These are phyloP conservation scores for Paramecium caudatum DNA, from an alignment of 73 alveolate genomes.

Conservation along the genomic window DNA sequence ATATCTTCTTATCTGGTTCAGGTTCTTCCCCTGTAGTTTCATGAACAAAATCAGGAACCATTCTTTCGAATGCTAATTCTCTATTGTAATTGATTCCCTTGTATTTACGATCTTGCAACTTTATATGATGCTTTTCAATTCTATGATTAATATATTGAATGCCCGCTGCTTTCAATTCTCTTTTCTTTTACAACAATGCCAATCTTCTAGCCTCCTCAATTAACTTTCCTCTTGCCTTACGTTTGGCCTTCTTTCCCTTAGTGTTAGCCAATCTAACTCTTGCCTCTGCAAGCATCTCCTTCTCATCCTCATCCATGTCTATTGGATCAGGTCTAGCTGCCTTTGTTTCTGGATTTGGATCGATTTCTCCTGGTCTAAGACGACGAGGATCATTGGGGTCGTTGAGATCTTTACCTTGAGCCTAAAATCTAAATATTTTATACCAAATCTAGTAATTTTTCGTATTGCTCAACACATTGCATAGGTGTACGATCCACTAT, in stretches of 20 bases:
- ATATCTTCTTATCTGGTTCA: conserved; percentile 81
- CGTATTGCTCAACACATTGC: conserved; percentile 99
- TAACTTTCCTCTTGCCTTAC: conserved; percentile 99
- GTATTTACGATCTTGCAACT: conserved; percentile 83
- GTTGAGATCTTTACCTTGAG: conserved; percentile 97
- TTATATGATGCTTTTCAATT: conserved; percentile 75
- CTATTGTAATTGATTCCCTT: conserved; percentile 95
- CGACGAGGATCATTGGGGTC: conserved; percentile 98
- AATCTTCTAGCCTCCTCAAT: conserved; percentile 99
- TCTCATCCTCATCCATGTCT: conserved; percentile 99
- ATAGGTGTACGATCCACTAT: conserved; percentile 99
- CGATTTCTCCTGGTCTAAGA: conserved; percentile 99
- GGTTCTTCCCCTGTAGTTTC: conserved; percentile 85
- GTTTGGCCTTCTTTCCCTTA: conserved; percentile 99
- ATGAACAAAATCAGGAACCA: conserved; percentile 92
- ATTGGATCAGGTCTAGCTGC: conserved; percentile 99
- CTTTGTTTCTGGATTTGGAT: conserved; percentile 99
- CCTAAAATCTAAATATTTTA: conserved; percentile 66
- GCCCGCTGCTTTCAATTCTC: conserved; percentile 99
- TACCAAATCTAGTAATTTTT: conserved; percentile 95
- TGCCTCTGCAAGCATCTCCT: conserved; percentile 99
- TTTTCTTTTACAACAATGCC: conserved; percentile 96
- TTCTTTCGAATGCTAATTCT: conserved; percentile 96
- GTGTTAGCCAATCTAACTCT: conserved; percentile 99
- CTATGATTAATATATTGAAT: conserved; percentile 81